Evolutionary conservation across 2,329 filamentous ascomycete genomes (phyloP), one percentile per base, ranked within the genome.

Genomic region (Fusarium sp.): DNA sequence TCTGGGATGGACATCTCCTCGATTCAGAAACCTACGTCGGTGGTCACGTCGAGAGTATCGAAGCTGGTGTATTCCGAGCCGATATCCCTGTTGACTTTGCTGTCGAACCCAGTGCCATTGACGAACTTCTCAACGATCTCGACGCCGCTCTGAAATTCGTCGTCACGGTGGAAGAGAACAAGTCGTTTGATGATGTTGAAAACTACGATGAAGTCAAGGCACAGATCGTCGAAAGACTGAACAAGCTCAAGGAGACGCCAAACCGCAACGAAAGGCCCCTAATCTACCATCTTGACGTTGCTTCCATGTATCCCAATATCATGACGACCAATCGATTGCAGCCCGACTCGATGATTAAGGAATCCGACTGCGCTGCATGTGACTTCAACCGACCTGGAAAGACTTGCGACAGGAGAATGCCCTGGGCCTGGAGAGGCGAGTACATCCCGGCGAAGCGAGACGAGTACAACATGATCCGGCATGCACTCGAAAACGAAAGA

Each of bases 301-400:
- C 96, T 20, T 98, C 96, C 68, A 99, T 99, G 96, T 99, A 99
- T 81, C 96, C 96, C 11, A 99, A 99, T 83, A 99, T 99, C 81
- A 99, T 99, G 97, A 99, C 97, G 2, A 99, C 96, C 1, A 99
- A 99, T 82, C 93, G 96, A 81, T 84, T 99, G 55, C 96, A 99
- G 77, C 96, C 96, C 0, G 96, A 99, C 82, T 98, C 96, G n/a
- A 97, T 99, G 95, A 97, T 99, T 62, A 87, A 96, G 56, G 97
- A 99, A 81, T 94, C 95, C 0, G 94, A 98, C 78, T 99, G 97
- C 79, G 96, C 96, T 4, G 95, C 96, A 12, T 99, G 97, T 82
- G 97, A 99, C 81, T 99, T 99, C 87, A 99, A 99, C 76, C 88
- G 96, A 51, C 96, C 96, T 1, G 96, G 96, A 35, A 99, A 99